Evolutionary conservation across 768 basidiomycete genomes (phyloP).

Genomic region (Melanogaster broomeanus): DNA sequence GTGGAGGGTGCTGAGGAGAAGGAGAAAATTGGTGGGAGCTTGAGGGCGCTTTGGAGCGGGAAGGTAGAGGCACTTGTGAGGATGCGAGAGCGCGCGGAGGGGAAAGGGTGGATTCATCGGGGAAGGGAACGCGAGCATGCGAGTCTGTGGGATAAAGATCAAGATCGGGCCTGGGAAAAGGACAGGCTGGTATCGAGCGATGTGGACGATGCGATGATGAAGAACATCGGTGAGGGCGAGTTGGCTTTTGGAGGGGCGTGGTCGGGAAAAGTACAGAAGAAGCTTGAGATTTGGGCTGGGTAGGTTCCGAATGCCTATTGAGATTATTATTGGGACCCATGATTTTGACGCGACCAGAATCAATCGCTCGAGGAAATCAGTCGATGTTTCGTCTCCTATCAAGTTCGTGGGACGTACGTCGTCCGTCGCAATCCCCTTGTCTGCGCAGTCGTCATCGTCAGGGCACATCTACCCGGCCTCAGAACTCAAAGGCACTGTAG

Average conservation of each 20-base stretch:
- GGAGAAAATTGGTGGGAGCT: slow-evolving; percentile 33
- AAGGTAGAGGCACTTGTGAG: slow-evolving; percentile 26
- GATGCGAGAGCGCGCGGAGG: slow-evolving; percentile 32
- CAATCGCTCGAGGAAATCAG: slow-evolving; percentile 35
- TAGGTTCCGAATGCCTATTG: slow-evolving; percentile 26
- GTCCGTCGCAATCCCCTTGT: slow-evolving; percentile 30
- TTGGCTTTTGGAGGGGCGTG: slow-evolving; percentile 36
- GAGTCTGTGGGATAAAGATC: slow-evolving; percentile 28
- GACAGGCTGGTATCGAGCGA: slow-evolving; percentile 33
- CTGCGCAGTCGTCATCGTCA: slow-evolving; percentile 37
- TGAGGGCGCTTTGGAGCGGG: slow-evolving; percentile 36
- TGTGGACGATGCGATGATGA: slow-evolving; percentile 25
- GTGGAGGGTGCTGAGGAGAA: slow-evolving; percentile 32
- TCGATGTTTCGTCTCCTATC: slow-evolving; percentile 25
- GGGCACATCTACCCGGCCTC: slow-evolving; percentile 27
- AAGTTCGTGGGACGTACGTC: slow-evolving; percentile 26
- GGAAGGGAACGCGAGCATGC: slow-evolving; percentile 28
- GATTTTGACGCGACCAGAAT: slow-evolving; percentile 24
- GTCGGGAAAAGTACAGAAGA: slow-evolving; percentile 46
- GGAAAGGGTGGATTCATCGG: slow-evolving; percentile 11
- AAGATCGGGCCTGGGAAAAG: slow-evolving; percentile 27
- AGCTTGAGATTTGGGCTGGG: slow-evolving; percentile 52
- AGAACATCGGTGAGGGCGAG: slow-evolving; percentile 32
- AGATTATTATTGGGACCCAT: background rate
- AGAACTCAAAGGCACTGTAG: slow-evolving; percentile 25